Percentiles rank a stretch among this genome's conserved stretches.
These are phyloP conservation scores for Skeletonema grethae DNA, from an alignment of 108 stramenopile genomes.

Conservation along the genomic window DNA sequence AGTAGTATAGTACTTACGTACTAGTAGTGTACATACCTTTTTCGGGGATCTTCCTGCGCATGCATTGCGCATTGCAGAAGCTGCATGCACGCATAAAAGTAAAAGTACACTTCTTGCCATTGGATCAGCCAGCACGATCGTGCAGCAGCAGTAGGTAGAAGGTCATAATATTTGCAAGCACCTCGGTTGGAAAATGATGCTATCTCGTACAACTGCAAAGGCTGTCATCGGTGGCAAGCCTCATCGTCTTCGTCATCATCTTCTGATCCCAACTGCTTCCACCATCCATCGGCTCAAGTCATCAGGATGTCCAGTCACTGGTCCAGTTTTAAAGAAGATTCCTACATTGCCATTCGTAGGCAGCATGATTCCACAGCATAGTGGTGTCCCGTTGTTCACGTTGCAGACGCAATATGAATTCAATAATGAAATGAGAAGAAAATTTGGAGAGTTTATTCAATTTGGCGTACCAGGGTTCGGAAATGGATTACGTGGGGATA, in stretches of 20 bases:
- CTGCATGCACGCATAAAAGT: too few relatives aligned
- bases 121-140: too few relatives aligned
- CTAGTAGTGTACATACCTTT: too few relatives aligned
- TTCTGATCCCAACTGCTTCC: background rate
- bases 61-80: too few relatives aligned
- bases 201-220: background rate
- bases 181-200: background rate
- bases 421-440: slow-evolving; percentile 15
- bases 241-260: too few relatives aligned
- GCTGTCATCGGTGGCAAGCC: background rate
- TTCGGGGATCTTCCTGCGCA: too few relatives aligned
- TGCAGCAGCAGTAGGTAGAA: too few relatives aligned
- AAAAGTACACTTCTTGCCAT: too few relatives aligned
- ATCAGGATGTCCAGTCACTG: background rate
- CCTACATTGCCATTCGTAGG: slow-evolving; percentile 37
- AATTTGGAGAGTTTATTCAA: slow-evolving; percentile 33
- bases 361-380: slow-evolving; percentile 19
- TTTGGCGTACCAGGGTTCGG: slow-evolving; percentile 42
- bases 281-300: background rate
- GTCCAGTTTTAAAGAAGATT: slow-evolving; percentile 8
- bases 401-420: slow-evolving; percentile 10
- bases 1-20: too few relatives aligned
- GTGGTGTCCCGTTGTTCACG: background rate
- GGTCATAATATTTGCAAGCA: too few relatives aligned
- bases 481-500: slow-evolving; percentile 6